Conservation (phyloP, 202 grass and related monocot genomes). For the Carex arenaria region DNA sequence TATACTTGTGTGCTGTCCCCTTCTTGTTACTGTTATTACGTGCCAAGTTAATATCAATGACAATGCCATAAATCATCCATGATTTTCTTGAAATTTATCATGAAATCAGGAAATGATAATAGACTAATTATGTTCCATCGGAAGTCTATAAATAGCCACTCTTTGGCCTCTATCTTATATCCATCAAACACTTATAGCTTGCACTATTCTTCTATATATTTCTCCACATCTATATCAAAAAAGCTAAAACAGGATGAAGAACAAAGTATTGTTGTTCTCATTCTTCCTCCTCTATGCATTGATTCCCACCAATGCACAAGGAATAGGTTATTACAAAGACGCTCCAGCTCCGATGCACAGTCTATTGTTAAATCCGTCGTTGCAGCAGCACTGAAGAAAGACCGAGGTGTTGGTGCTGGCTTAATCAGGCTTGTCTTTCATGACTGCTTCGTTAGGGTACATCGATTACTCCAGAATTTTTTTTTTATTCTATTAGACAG, state of each 20-base stretch:
- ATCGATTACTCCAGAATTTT: background rate
- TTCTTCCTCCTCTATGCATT: background rate
- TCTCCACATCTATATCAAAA: background rate
- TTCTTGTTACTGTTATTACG: too few species aligned
- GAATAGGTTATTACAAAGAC: conserved; percentile 31
- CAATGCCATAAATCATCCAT: background rate
- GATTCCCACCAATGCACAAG: background rate
- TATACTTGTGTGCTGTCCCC: too few species aligned
- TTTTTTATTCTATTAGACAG: background rate
- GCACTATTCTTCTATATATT: background rate
- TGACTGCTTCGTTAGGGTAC: conserved; percentile 69
- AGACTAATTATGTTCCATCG: background rate
- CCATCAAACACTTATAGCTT: background rate
- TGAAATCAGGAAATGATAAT: background rate
- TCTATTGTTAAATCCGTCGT: conserved; percentile 27
- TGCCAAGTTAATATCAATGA: too few species aligned
- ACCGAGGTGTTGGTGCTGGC: conserved; percentile 30
- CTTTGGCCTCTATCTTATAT: background rate
- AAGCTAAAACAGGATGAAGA: background rate
- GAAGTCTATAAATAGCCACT: background rate
- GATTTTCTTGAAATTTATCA: background rate
- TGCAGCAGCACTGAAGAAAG: background rate
- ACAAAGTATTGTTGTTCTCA: background rate
- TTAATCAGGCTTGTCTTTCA: conserved; percentile 66
- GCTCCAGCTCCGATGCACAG: conserved; percentile 21